Evolutionary conservation across 2,329 filamentous ascomycete genomes (phyloP).

Genomic region (Aspergillus sojae): DNA sequence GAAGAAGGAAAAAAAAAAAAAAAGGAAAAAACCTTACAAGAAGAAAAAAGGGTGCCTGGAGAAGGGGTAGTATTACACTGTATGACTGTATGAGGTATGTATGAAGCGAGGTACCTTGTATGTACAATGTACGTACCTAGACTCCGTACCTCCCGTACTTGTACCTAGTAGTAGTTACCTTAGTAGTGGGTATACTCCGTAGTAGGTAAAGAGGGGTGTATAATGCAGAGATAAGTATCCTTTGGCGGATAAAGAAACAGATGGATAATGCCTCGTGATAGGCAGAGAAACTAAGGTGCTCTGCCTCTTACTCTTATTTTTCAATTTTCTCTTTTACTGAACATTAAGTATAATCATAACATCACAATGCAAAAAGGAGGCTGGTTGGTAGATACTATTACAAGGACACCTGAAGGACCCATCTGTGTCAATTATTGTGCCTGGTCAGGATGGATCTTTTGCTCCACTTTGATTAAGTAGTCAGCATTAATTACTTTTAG

Average conservation of each 20-base stretch:
- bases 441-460: background rate
- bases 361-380: background rate
- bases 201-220: no score
- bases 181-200: background rate
- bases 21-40: background rate
- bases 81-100: background rate
- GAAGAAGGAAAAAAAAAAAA: background rate
- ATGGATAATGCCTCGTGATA: background rate
- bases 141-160: background rate
- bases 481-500: background rate
- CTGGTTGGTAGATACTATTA: background rate
- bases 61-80: background rate
- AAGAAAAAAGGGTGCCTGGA: conserved; percentile 1
- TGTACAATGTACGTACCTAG: background rate
- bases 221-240: background rate
- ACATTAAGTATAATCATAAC: background rate
- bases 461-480: conserved; percentile 1
- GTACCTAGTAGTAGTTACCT: background rate
- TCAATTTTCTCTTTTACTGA: background rate
- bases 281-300: background rate
- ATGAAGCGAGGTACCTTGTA: background rate
- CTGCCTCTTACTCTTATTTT: background rate
- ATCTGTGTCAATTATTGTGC: background rate
- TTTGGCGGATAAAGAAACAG: background rate
- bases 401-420: background rate